Base-by-base conservation (phyloP, 2,329 filamentous ascomycete genomes). In the Colletotrichum filicis region DNA sequence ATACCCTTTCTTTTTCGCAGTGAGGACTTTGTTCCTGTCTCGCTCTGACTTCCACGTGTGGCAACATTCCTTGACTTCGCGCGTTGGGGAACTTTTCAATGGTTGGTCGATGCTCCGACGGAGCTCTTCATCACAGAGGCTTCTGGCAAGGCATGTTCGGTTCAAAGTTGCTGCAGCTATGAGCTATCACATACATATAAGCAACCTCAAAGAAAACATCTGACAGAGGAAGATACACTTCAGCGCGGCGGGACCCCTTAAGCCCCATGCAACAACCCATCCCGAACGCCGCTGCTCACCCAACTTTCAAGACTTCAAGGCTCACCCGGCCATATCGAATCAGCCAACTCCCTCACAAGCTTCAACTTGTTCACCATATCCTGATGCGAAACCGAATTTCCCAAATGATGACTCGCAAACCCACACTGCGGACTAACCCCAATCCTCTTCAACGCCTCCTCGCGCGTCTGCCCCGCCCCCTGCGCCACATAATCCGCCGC, bases 341-440 rank as follows among this genome's bases (percentile, higher is more conserved):
- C 71, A 7, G 73, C 70, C 19, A 74, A 52, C 37, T 56, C 28
- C n/a, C 73, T 61, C 30, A 74, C 71, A 28, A 74, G 60, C 37
- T 58, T 59, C 58, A 74, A 35, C 66, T 74, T 74, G 5, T 74
- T 62, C 2, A 61, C 14, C 73, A 74, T 66, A 30, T 74, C 73
- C 56, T 70, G 32, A 24, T 67, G 73, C 2, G 70, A 70, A 0
- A 74, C 53, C 53, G 73, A 70, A 42, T 74, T 74, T 37, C 66
- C 73, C 22, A 74, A 30, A 49, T 74, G 73, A 16, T 74, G 73
- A 76, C 90, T 93, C 4, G 92, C 92, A 79, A 93, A 92, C 0
- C 91, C 91, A 79, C 91, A 93, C 83, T 94, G 92, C 3, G 92
- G 92, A 79, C 90, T 92, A 32, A 93, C 89, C 57, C 91, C 90